phyloP scores from a whole-genome alignment of 257 asterid genomes.

The Ehretia macrophylla region DNA sequence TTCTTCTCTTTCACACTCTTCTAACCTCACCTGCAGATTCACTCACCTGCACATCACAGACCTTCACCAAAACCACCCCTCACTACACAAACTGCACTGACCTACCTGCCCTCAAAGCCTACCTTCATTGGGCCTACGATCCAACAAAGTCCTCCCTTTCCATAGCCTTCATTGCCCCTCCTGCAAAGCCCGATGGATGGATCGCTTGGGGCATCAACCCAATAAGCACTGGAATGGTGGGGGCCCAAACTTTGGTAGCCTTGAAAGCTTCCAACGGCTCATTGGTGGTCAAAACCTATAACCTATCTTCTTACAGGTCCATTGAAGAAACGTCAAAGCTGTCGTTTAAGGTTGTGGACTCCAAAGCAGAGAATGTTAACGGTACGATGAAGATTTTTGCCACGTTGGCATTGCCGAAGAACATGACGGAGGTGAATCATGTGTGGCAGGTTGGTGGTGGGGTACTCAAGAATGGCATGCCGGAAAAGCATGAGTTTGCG shows the following conservation, averaged over 20 bases:
- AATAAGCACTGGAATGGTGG: slow-evolving; percentile 44
- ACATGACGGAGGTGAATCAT: slow-evolving; percentile 39
- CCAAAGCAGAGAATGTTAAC: slow-evolving; percentile 35
- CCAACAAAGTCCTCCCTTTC: slow-evolving; percentile 39
- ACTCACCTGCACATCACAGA: slow-evolving; percentile 39
- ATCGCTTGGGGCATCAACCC: slow-evolving; percentile 80
- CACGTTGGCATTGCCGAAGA: slow-evolving; percentile 38
- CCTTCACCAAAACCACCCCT: slow-evolving; percentile 15
- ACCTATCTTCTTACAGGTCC: slow-evolving; percentile 33
- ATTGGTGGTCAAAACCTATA: slow-evolving; percentile 41
- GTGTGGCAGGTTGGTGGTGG: slow-evolving; percentile 73
- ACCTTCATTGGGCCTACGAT: slow-evolving; percentile 59
- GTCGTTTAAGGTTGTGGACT: slow-evolving; percentile 37
- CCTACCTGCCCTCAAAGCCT: slow-evolving; percentile 54
- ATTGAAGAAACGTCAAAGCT: slow-evolving; percentile 32
- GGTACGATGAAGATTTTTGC: slow-evolving; percentile 52
- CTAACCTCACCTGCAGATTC: slow-evolving; percentile 39
- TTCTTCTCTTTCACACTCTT: background rate
- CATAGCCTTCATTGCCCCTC: slow-evolving; percentile 54
- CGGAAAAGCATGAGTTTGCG: slow-evolving; percentile 41
- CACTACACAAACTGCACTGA: slow-evolving; percentile 40
- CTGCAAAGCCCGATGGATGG: slow-evolving; percentile 56
- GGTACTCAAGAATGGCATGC: slow-evolving; percentile 43
- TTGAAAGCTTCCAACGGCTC: slow-evolving; percentile 46
- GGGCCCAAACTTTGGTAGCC: slow-evolving; percentile 57